Evolutionary conservation across 2,329 filamentous ascomycete genomes (phyloP).

Genomic region (Scytalidium sp.): DNA sequence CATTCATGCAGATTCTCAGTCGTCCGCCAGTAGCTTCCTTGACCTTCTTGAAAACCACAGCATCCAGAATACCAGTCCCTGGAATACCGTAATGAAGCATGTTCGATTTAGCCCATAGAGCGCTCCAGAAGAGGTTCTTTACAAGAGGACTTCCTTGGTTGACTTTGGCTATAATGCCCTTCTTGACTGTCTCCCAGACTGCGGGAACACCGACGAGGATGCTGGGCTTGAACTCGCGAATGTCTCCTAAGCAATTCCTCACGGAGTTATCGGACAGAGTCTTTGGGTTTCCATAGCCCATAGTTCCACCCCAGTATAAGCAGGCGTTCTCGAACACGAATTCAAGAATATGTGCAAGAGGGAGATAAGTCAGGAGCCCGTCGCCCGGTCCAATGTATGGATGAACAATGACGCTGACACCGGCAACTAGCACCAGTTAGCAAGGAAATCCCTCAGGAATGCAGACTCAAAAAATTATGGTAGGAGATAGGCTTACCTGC

Average conservation of each 20-base stretch:
- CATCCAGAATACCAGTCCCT: conserved; percentile 69
- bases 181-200: conserved; percentile 96
- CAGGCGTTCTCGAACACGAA: conserved; percentile 93
- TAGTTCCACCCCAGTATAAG: conserved; percentile 82
- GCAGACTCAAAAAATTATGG: conserved; percentile 31
- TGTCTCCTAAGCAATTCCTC: conserved; percentile 88
- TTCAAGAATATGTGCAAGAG: conserved; percentile 93
- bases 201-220: conserved; percentile 93
- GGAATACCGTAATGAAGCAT: conserved; percentile 59
- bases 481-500: conserved; percentile 67
- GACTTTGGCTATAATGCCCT: conserved; percentile 67
- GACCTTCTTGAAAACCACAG: conserved; percentile 87
- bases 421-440: conserved; percentile 57
- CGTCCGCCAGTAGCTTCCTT: conserved; percentile 85
- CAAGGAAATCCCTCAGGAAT: conserved; percentile 6
- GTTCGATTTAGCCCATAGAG: conserved; percentile 56
- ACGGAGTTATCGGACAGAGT: conserved; percentile 85
- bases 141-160: conserved; percentile 67
- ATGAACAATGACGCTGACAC: conserved; percentile 74
- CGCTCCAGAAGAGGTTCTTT: conserved; percentile 74
- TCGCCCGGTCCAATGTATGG: conserved; percentile 76
- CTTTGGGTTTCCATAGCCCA: conserved; percentile 90
- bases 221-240: conserved; percentile 85
- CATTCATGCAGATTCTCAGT: conserved; percentile 89
- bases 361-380: conserved; percentile 83